Evolutionary conservation across 2,329 filamentous ascomycete genomes (phyloP).

Genomic region (Alternaria rosae): DNA sequence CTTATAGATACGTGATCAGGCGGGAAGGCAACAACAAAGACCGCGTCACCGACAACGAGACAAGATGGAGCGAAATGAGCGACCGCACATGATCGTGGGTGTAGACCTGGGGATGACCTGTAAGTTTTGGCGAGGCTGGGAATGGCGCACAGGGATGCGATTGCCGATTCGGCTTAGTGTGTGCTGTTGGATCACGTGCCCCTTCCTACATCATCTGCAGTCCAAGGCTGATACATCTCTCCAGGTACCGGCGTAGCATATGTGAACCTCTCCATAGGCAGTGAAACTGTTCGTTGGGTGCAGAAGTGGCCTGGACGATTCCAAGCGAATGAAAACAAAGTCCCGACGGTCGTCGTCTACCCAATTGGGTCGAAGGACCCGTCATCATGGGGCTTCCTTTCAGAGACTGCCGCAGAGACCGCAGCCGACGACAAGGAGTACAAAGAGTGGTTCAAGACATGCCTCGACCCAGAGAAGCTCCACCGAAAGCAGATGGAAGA

Average conservation of each 20-base stretch:
- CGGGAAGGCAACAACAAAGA: neutral
- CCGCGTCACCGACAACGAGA: neutral
- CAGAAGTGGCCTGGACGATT: constrained; percentile 64
- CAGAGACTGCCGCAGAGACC: constrained; percentile 48
- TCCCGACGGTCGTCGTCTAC: constrained; percentile 62
- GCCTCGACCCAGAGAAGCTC: constrained; percentile 58
- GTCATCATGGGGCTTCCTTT: constrained; percentile 63
- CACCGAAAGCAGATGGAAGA: constrained; percentile 54
- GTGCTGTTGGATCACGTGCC: constrained; percentile 5
- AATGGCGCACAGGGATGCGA: neutral
- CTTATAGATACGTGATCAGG: constrained; percentile 8
- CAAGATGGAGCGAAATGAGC: constrained; percentile 26
- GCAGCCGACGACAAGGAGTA: constrained; percentile 55
- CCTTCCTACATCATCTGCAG: neutral
- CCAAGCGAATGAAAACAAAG: constrained; percentile 63
- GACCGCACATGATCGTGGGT: constrained; percentile 44
- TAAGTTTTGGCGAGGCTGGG: constrained; percentile 28
- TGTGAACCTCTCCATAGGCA: constrained; percentile 46
- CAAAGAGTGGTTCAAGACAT: constrained; percentile 65
- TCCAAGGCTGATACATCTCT: constrained; percentile 1
- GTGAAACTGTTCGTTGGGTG: constrained; percentile 42
- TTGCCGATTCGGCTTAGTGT: constrained; percentile 4
- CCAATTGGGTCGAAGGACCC: constrained; percentile 46
- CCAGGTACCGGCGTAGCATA: constrained; percentile 50
- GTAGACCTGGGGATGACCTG: constrained; percentile 51